Conservation (phyloP, 306 rosid genomes). For the Hippophae rhamnoides region DNA sequence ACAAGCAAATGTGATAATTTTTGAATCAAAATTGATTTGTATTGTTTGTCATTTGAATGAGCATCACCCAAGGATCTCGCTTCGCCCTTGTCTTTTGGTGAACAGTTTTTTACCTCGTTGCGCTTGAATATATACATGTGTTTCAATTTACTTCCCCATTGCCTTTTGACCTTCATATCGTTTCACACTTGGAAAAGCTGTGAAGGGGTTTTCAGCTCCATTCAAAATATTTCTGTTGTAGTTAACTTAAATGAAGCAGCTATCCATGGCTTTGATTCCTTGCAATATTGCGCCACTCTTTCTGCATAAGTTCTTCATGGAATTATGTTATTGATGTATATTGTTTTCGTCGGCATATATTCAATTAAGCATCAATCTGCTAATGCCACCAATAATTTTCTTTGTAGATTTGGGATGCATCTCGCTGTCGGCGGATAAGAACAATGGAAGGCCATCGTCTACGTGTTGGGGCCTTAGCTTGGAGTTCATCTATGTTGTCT, state of each 20-base stretch:
- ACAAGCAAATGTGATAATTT: too few relatives aligned
- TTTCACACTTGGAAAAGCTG: too few relatives aligned
- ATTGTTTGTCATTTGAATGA: too few relatives aligned
- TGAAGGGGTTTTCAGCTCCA: too few relatives aligned
- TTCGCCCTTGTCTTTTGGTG: too few relatives aligned
- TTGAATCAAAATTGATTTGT: too few relatives aligned
- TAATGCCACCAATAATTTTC: slow-evolving; percentile 16
- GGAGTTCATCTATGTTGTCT: slow-evolving; percentile 78
- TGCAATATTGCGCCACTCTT: slow-evolving; percentile 7
- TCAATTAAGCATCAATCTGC: slow-evolving; percentile 11
- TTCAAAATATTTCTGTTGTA: background rate
- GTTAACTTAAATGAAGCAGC: background rate
- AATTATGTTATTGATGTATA: slow-evolving; percentile 1
- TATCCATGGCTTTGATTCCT: slow-evolving; percentile 8
- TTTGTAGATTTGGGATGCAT: slow-evolving; percentile 87
- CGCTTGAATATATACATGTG: too few relatives aligned
- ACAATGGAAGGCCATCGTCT: slow-evolving; percentile 79
- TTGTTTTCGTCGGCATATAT: background rate
- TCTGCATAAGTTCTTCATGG: slow-evolving; percentile 5
- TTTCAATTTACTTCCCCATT: too few relatives aligned
- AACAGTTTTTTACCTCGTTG: too few relatives aligned
- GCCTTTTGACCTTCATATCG: too few relatives aligned
- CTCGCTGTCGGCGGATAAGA: slow-evolving; percentile 76
- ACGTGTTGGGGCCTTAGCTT: slow-evolving; percentile 81
- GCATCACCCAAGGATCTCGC: too few relatives aligned